phyloP scores from a whole-genome alignment of 2,329 filamentous ascomycete genomes.

The Oidium heveae region DNA sequence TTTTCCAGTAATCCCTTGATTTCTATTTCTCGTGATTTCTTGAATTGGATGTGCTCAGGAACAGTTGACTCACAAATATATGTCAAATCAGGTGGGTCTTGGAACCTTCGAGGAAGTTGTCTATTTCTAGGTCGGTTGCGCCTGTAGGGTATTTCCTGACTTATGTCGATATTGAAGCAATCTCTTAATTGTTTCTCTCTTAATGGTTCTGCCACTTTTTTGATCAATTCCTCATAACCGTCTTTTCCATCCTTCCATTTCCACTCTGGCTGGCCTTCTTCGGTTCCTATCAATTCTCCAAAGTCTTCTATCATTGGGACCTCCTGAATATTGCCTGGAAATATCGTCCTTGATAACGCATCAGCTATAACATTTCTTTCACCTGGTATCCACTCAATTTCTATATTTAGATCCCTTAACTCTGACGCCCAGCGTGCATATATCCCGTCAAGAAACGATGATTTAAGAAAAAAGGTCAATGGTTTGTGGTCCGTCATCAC shows the following conservation, averaged over 20 bases:
- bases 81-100: background rate
- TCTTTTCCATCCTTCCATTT: background rate
- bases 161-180: too few species aligned
- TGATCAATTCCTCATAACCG: background rate
- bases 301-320: background rate
- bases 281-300: background rate
- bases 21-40: background rate
- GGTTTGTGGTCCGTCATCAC: background rate
- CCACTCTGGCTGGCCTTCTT: background rate
- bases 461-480: background rate
- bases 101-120: background rate
- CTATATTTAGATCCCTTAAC: background rate
- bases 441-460: background rate
- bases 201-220: too few species aligned
- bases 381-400: background rate
- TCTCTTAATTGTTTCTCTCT: too few species aligned
- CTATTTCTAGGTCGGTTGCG: background rate
- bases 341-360: background rate
- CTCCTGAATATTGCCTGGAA: background rate
- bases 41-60: background rate
- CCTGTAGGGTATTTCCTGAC: background rate
- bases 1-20: too few species aligned
- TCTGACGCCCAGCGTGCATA: background rate
- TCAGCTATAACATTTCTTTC: background rate
- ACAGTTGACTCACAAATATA: background rate